Conservation (phyloP, 2,329 filamentous ascomycete genomes). For the Penicillium sp. region DNA sequence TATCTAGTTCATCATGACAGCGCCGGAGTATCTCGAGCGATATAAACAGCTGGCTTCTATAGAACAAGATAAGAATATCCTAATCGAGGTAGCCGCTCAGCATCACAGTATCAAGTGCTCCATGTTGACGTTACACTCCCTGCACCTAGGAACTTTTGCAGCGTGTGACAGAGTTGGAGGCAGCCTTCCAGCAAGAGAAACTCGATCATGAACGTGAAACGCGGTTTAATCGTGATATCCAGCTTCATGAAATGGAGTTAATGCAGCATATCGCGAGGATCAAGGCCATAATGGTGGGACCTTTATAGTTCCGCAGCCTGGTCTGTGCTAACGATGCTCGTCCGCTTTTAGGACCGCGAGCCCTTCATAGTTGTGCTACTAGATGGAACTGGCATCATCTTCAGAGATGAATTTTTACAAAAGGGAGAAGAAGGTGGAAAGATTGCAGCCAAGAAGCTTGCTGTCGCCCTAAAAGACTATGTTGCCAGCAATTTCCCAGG, state of each 20-base stretch:
- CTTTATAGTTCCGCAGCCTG: no score
- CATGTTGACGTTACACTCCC: no score
- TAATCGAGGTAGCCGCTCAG: no score
- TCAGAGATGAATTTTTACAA: conserved; percentile 44
- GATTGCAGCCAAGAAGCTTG: conserved; percentile 44
- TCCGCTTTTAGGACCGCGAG: conserved; percentile 40
- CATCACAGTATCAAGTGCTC: no score
- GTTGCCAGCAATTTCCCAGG: conserved; percentile 35
- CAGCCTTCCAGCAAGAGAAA: conserved; percentile 37
- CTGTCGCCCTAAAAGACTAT: conserved; percentile 32
- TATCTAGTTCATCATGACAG: no score
- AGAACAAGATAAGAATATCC: no score
- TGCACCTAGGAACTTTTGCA: conserved; percentile 43
- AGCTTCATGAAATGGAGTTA: conserved; percentile 41
- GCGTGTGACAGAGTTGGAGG: conserved; percentile 38
- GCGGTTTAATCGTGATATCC: conserved; percentile 42
- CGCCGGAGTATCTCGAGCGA: no score
- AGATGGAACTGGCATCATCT: conserved; percentile 50
- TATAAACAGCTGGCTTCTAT: no score
- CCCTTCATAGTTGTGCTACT: conserved; percentile 48
- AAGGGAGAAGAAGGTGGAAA: conserved; percentile 47
- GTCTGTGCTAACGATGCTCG: conserved; percentile 5
- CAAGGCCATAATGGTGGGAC: conserved; percentile 39
- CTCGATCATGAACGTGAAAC: conserved; percentile 43
- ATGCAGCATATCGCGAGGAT: conserved; percentile 40